Evolutionary conservation across 495 filamentous ascomycete genomes (phyloP).

Genomic region (Podospora tetraspora): DNA sequence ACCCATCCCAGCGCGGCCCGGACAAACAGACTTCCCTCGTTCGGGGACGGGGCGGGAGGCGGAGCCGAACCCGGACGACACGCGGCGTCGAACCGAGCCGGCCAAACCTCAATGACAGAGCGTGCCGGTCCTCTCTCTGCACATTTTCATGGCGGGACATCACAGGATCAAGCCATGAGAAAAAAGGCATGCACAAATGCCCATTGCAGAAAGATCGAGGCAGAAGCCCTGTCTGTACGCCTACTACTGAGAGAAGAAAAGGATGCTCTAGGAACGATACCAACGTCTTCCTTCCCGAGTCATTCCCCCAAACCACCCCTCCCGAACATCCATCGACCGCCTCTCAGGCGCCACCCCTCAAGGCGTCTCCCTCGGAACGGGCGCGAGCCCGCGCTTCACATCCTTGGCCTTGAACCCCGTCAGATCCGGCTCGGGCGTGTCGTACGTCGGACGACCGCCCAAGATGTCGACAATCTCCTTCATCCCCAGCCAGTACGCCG

Average conservation of each 20-base stretch:
- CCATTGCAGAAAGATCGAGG: neutral
- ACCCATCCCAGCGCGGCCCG: too few species aligned
- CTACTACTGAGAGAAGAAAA: neutral
- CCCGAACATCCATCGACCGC: neutral
- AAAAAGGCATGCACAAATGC: neutral
- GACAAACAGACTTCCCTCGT: too few species aligned
- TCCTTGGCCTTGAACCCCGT: constrained; percentile 49
- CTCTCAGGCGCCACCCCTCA: too few species aligned
- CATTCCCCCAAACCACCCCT: neutral
- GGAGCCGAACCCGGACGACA: neutral
- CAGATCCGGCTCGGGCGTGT: constrained; percentile 38
- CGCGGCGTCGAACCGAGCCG: neutral
- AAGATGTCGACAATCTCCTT: constrained; percentile 80
- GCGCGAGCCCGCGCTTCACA: constrained; percentile 44
- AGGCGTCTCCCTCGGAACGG: neutral
- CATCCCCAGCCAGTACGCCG: constrained; percentile 78
- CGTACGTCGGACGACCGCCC: constrained; percentile 59
- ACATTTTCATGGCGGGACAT: too few species aligned
- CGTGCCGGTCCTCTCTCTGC: too few species aligned
- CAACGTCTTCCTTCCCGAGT: neutral
- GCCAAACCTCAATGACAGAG: neutral
- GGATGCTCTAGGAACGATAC: neutral
- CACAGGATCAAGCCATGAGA: neutral
- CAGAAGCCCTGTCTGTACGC: neutral
- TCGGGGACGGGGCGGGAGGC: too few species aligned